Evolutionary conservation across 2,329 filamentous ascomycete species (phyloP).

Genomic region (Calonectria honghensis): DNA sequence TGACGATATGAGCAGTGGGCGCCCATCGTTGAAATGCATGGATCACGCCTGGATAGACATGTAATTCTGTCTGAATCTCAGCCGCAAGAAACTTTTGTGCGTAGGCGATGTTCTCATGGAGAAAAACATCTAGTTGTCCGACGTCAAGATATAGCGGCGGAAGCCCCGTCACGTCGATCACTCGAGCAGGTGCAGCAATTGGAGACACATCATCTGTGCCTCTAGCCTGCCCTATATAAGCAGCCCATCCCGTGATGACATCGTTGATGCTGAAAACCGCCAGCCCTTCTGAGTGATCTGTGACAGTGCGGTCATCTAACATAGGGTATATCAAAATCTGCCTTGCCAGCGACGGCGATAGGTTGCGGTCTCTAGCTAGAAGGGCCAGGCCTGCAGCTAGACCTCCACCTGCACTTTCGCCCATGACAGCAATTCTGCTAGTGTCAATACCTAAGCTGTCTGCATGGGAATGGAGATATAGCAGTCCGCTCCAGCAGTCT

Average conservation of each 20-base stretch:
- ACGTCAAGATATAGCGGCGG: slow-evolving; percentile 32
- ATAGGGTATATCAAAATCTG: slow-evolving; percentile 38
- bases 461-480: slow-evolving; percentile 9
- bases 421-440: slow-evolving; percentile 35
- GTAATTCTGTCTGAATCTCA: slow-evolving; percentile 33
- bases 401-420: slow-evolving; percentile 39
- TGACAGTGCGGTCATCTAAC: slow-evolving; percentile 36
- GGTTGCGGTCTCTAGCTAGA: slow-evolving; percentile 15
- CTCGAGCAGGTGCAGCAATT: slow-evolving; percentile 25
- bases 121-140: slow-evolving; percentile 34
- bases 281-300: slow-evolving; percentile 8
- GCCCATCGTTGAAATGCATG: slow-evolving; percentile 38
- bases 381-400: slow-evolving; percentile 21
- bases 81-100: slow-evolving; percentile 24
- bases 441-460: slow-evolving; percentile 1
- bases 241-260: slow-evolving; percentile 33
- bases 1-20: slow-evolving; percentile 24
- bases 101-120: slow-evolving; percentile 26
- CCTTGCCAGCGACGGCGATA: slow-evolving; percentile 29
- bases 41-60: slow-evolving; percentile 35
- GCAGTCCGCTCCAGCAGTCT: slow-evolving; percentile 34
- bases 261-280: slow-evolving; percentile 29
- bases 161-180: slow-evolving; percentile 18
- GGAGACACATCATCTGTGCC: slow-evolving; percentile 22
- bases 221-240: slow-evolving; percentile 11